Evolutionary conservation across 2,329 filamentous ascomycete species (phyloP).

Genomic region (Phialemonium atrogriseum): DNA sequence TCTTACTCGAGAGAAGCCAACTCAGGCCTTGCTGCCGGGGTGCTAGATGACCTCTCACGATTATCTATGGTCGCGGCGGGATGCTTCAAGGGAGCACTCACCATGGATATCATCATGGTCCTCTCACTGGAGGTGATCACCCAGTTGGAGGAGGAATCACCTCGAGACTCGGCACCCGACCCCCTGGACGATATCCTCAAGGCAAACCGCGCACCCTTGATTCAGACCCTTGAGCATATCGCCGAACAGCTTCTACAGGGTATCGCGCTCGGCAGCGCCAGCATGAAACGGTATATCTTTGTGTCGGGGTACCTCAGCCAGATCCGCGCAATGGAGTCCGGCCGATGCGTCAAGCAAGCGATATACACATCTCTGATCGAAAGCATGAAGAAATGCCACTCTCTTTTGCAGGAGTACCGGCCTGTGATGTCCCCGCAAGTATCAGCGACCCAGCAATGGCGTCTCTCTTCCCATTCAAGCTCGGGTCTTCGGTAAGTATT

Average conservation of each 20-base stretch:
- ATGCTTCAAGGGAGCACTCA: not conserved
- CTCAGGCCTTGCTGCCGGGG: not conserved
- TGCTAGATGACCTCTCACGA: not conserved
- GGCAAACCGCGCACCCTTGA: not conserved
- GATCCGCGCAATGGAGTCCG: constrained; percentile 1
- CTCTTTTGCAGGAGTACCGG: not conserved
- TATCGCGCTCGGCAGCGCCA: not conserved
- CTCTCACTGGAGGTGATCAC: constrained; percentile 1
- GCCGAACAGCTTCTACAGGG: not conserved
- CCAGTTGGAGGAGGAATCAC: not conserved
- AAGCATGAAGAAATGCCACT: not conserved
- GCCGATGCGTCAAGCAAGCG: not conserved
- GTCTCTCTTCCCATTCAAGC: not conserved
- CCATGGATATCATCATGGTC: not conserved
- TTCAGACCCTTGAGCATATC: not conserved
- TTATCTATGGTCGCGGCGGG: not conserved
- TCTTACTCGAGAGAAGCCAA: not conserved
- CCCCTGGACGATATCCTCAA: not conserved
- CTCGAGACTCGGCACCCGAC: not conserved
- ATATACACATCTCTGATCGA: not conserved
- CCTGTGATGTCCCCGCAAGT: not conserved
- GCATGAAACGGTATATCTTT: not conserved
- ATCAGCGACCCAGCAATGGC: not conserved
- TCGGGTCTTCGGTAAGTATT: not conserved
- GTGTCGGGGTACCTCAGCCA: not conserved